Evolutionary conservation across 129 eudicot species (phyloP), one percentile per base, ranked within the genome.

Genomic region (Erigeron canadensis): DNA sequence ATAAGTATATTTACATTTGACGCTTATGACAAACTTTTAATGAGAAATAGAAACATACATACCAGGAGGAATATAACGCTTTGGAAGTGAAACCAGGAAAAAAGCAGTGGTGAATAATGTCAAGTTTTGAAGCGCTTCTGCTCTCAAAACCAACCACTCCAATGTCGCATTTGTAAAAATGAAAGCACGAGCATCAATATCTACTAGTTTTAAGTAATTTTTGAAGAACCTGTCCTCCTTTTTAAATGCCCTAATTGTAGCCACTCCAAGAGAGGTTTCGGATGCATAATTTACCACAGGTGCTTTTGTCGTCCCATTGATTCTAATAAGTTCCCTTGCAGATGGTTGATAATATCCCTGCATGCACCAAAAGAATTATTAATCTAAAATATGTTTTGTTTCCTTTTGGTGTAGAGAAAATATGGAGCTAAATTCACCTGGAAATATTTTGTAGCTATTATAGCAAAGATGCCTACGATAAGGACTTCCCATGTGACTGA

Each of bases 401-500:
- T 48, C 56, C 56, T 50, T n/a, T 50, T n/a, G 56, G 5, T 50
- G 8, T 50, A 12, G 18, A 15, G 21, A 1, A 40, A 70, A 10
- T 28, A 51, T 22, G 41, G 69, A 40, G 34, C 17, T 11, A 60
- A 70, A 50, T 34, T 60, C 56, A 88, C 95, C 88, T 88, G 91
- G 41, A 79, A 51, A 71, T 79, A 85, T 71, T 74, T 83, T 37
- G 88, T 65, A 40, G 85, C 86, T n/a, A 85, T 77, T 10, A 72
- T 81, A 60, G 89, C 86, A 53, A 83, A 70, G 39, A 78, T 70
- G 59, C 83, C 95, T 22, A 85, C 91, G 55, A 88, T 61, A 63
- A 88, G 86, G 65, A 88, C 95, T 64, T 82, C 86, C 95, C 95
- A 88, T 58, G 95, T 88, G 8, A 85, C 91, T 8, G 85, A 88